Percentiles rank a stretch among this genome's conserved stretches.
Evolutionary conservation across 768 basidiomycete genomes (phyloP).

Genomic region (Amanita phalloides): DNA sequence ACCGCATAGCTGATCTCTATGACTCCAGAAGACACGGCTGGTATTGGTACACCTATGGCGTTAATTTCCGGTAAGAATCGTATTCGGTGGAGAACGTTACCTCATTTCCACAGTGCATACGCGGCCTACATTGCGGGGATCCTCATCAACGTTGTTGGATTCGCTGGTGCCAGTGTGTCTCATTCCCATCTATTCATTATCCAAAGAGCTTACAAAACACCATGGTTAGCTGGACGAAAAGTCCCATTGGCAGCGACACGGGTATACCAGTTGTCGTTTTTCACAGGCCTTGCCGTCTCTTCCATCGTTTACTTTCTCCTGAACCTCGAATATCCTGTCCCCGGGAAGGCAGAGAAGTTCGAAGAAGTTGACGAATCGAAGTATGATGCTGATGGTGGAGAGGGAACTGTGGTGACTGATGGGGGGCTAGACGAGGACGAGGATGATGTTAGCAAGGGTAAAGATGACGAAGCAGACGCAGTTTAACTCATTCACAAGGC

Average conservation of each 20-base stretch:
- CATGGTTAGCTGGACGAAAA: slow-evolving; percentile 33
- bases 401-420: neutral
- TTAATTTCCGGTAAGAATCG: slow-evolving; percentile 52
- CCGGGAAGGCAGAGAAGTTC: slow-evolving; percentile 34
- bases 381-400: neutral
- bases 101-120: slow-evolving; percentile 35
- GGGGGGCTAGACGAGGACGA: neutral
- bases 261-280: slow-evolving; percentile 71
- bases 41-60: slow-evolving; percentile 67
- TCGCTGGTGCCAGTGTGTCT: slow-evolving; percentile 58
- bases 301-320: slow-evolving; percentile 50
- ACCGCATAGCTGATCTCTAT: slow-evolving; percentile 68
- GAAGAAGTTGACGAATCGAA: slow-evolving; percentile 40
- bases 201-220: neutral
- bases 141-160: slow-evolving; percentile 74
- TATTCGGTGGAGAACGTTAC: slow-evolving; percentile 3
- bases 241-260: slow-evolving; percentile 65
- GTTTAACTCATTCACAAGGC: too few relatives aligned
- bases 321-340: slow-evolving; percentile 51
- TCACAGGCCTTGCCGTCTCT: slow-evolving; percentile 73
- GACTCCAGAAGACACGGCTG: slow-evolving; percentile 41
- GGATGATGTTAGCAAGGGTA: neutral
- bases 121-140: slow-evolving; percentile 64
- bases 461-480: neutral
- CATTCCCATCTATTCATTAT: neutral